Conservation (phyloP, 768 basidiomycete species). For the Tylopilus sp. region DNA sequence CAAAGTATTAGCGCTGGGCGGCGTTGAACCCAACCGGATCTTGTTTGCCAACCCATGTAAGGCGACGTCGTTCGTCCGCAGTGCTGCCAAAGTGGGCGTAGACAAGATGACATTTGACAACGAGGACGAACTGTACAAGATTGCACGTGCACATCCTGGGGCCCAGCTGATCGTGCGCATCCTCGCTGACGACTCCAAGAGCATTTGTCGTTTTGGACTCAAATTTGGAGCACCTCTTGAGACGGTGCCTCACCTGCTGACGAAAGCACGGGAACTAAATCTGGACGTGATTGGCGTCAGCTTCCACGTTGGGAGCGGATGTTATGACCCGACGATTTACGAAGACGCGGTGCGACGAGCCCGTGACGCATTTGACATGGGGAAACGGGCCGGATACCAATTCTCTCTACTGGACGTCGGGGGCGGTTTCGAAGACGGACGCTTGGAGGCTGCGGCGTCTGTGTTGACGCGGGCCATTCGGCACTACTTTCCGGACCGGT, state of each 20-base stretch:
- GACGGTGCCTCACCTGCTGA: slow-evolving; percentile 74
- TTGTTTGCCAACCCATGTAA: slow-evolving; percentile 99
- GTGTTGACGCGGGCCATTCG: slow-evolving; percentile 71
- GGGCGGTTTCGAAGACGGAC: slow-evolving; percentile 90
- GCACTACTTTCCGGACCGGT: slow-evolving; percentile 71
- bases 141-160: slow-evolving; percentile 71
- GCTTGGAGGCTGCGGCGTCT: slow-evolving; percentile 76
- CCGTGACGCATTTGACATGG: slow-evolving; percentile 85
- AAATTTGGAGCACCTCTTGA: slow-evolving; percentile 94
- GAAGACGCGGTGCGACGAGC: slow-evolving; percentile 86
- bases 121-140: slow-evolving; percentile 91
- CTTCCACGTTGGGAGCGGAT: slow-evolving; percentile 98
- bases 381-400: slow-evolving; percentile 68
- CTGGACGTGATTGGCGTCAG: slow-evolving; percentile 91
- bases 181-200: slow-evolving; percentile 96
- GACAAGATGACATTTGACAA: slow-evolving; percentile 99
- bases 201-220: slow-evolving; percentile 86
- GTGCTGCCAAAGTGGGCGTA: slow-evolving; percentile 75
- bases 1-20: slow-evolving; percentile 69
- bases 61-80: slow-evolving; percentile 87
- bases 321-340: slow-evolving; percentile 89
- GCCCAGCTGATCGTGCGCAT: slow-evolving; percentile 93
- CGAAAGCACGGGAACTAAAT: slow-evolving; percentile 70
- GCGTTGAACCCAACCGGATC: slow-evolving; percentile 75
- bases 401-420: slow-evolving; percentile 91